phyloP scores from a whole-genome alignment of 1,139 yeast species.

The Debaryomyces psychrophilus region DNA sequence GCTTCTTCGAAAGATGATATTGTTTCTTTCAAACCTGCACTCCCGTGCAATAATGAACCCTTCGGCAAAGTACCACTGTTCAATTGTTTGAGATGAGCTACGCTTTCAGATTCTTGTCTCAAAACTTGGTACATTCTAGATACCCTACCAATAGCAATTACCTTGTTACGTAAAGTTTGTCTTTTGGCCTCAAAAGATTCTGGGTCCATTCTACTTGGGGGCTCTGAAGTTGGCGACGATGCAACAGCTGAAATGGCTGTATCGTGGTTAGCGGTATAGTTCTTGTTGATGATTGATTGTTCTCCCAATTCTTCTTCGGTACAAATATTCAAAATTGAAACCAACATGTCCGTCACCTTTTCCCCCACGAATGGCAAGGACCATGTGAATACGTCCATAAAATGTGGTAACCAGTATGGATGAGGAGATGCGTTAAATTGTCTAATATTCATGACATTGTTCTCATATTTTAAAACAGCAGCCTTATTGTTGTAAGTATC shows the following conservation, averaged over 20 bases:
- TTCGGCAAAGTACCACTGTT: constrained; percentile 74
- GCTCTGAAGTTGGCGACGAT: constrained; percentile 5
- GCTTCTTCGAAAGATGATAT: constrained; percentile 85
- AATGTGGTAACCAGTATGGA: constrained; percentile 96
- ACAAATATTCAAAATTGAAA: constrained; percentile 87
- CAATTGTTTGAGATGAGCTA: constrained; percentile 73
- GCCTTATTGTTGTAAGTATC: constrained; percentile 96
- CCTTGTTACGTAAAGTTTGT: constrained; percentile 79
- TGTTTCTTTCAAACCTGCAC: constrained; percentile 75
- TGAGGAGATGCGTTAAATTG: constrained; percentile 94
- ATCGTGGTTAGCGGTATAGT: neutral
- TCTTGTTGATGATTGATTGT: constrained; percentile 50
- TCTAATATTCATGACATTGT: constrained; percentile 91
- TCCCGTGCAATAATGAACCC: constrained; percentile 83
- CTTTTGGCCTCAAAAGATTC: constrained; percentile 48
- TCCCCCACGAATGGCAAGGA: constrained; percentile 98
- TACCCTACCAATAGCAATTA: constrained; percentile 91
- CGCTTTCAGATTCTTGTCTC: constrained; percentile 88
- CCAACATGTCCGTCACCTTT: constrained; percentile 89
- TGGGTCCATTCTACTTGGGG: constrained; percentile 16
- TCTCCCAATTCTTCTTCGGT: constrained; percentile 93
- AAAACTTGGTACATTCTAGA: constrained; percentile 91
- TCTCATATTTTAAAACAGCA: constrained; percentile 88
- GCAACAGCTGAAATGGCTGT: constrained; percentile 8
- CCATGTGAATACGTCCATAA: constrained; percentile 98